Evolutionary conservation across 176 grass and related monocot species (phyloP).

Genomic region (Metroxylon sagu): DNA sequence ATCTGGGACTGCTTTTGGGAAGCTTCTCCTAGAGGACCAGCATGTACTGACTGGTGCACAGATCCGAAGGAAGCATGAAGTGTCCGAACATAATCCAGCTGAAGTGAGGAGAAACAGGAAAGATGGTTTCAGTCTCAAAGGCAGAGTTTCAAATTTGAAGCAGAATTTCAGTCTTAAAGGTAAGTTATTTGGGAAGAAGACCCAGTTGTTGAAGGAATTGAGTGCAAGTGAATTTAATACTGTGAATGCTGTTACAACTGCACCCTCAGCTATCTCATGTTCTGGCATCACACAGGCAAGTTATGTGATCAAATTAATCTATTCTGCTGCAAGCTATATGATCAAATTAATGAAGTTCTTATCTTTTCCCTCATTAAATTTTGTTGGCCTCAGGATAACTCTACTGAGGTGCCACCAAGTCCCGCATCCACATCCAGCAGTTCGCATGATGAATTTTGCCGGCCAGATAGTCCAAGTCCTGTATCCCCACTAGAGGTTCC

Average conservation of each 20-base stretch:
- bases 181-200: slow-evolving; percentile 37
- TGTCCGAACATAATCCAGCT: slow-evolving; percentile 13
- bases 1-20: slow-evolving; percentile 20
- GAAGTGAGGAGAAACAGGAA: slow-evolving; percentile 18
- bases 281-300: slow-evolving; percentile 36
- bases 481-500: slow-evolving; percentile 53
- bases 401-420: slow-evolving; percentile 40
- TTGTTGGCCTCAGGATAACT: slow-evolving; percentile 30
- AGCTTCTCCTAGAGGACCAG: slow-evolving; percentile 32
- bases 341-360: no score
- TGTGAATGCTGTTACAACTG: slow-evolving; percentile 16
- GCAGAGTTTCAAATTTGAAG: slow-evolving; percentile 37
- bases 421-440: slow-evolving; percentile 33
- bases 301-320: not conserved
- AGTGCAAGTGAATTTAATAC: slow-evolving; percentile 17
- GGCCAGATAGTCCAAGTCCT: slow-evolving; percentile 39
- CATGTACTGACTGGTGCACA: slow-evolving; percentile 11
- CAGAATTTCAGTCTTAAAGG: slow-evolving; percentile 34
- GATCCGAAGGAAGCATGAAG: slow-evolving; percentile 15
- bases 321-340: not conserved
- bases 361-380: not conserved
- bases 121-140: slow-evolving; percentile 39
- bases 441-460: slow-evolving; percentile 35
- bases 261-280: slow-evolving; percentile 15
- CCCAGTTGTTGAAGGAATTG: slow-evolving; percentile 20